Evolutionary conservation across 805 yeast species (phyloP).

Genomic region (Barnettozyma vustinii): DNA sequence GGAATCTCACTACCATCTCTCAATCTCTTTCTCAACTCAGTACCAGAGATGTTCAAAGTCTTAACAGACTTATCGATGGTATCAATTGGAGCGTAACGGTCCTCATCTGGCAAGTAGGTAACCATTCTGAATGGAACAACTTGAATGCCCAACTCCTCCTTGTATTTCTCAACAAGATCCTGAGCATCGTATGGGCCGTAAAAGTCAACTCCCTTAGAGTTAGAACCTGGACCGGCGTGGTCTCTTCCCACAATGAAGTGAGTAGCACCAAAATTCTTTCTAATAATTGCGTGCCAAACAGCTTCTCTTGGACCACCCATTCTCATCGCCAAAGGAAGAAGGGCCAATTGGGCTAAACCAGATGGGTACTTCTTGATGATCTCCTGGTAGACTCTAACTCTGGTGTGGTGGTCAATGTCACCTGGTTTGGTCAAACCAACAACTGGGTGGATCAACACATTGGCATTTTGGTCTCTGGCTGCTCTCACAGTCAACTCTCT

Average conservation of each 20-base stretch:
- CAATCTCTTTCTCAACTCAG: constrained; percentile 85
- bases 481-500: constrained; percentile 94
- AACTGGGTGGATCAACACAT: constrained; percentile 90
- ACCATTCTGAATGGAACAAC: constrained; percentile 97
- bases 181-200: constrained; percentile 98
- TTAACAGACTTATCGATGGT: constrained; percentile 73
- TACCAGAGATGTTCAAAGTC: constrained; percentile 91
- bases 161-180: constrained; percentile 70
- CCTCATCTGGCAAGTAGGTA: constrained; percentile 91
- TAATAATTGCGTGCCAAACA: constrained; percentile 94
- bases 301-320: constrained; percentile 99
- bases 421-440: constrained; percentile 97
- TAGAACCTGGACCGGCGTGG: constrained; percentile 93
- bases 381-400: constrained; percentile 92
- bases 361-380: constrained; percentile 89
- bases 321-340: constrained; percentile 95
- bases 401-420: constrained; percentile 95
- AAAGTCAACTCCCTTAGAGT: constrained; percentile 87
- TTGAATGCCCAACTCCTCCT: constrained; percentile 76
- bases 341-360: constrained; percentile 85
- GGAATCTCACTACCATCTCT: constrained; percentile 87
- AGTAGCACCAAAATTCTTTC: constrained; percentile 94
- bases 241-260: constrained; percentile 98
- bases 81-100: constrained; percentile 92
- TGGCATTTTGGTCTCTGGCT: constrained; percentile 86